These are phyloP conservation scores for Zarea fungicola DNA, from an alignment of 2,329 filamentous ascomycete genomes.

Conservation along the genomic window DNA sequence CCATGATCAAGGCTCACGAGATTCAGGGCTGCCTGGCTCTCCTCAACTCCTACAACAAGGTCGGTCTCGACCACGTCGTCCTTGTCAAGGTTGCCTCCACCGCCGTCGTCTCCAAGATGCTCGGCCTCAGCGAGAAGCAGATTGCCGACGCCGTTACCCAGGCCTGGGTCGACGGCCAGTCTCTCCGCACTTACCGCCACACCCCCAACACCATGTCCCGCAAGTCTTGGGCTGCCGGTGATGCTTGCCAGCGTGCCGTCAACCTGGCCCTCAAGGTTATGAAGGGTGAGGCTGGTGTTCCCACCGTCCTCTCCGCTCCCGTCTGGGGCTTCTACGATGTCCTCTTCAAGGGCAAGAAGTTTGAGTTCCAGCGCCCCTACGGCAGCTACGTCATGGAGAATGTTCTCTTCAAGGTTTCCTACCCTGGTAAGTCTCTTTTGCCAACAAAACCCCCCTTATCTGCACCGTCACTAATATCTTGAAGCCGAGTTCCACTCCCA, in stretches of 20 bases:
- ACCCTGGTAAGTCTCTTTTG: conserved; percentile 62
- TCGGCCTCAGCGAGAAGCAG: conserved; percentile 83
- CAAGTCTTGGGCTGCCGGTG: conserved; percentile 98
- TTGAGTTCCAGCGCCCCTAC: conserved; percentile 92
- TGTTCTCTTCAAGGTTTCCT: conserved; percentile 99
- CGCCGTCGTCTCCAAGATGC: conserved; percentile 91
- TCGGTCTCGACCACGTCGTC: conserved; percentile 95
- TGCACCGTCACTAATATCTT: neutral
- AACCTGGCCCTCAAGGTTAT: conserved; percentile 87
- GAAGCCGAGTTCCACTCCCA: conserved; percentile 94
- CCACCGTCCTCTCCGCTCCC: conserved; percentile 86
- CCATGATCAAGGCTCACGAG: conserved; percentile 98
- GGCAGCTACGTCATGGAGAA: conserved; percentile 99
- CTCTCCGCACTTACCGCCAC: conserved; percentile 93
- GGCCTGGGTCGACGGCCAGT: conserved; percentile 96
- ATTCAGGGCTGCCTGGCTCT: conserved; percentile 96
- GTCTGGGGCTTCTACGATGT: conserved; percentile 99
- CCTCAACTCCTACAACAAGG: conserved; percentile 98
- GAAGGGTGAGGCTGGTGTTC: conserved; percentile 85
- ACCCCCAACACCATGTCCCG: conserved; percentile 98
- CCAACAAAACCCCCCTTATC: neutral
- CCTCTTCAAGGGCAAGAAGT: conserved; percentile 91
- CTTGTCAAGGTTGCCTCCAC: conserved; percentile 96
- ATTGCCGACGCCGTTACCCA: conserved; percentile 94
- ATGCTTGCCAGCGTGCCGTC: conserved; percentile 93